Base-by-base conservation (phyloP, 164 flowering plant genomes). In the Amborella trichopoda region DNA sequence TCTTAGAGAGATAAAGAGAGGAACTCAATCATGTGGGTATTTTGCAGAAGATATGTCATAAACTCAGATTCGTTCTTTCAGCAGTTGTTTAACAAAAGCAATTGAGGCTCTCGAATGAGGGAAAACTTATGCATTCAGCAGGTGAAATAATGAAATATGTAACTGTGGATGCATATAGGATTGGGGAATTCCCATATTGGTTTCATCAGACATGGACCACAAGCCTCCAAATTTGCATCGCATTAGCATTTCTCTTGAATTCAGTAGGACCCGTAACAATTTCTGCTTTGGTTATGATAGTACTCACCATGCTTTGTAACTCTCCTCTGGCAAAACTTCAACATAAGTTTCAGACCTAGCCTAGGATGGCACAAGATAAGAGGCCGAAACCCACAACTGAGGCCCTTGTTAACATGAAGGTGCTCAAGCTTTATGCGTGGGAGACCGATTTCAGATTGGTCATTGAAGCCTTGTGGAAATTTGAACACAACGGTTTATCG, bases 71-170 rank as follows among this genome's bases (percentile, higher is more conserved):
- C 32, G 51, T 66, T 50, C 69, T 83, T 4, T 56, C 70, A 3
- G 80, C 83, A 26, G 86, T 81, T n/a, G 73, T 82, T 34, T 82
- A 73, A 26, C 46, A 42, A 67, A 82, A 82, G 61, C 88, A 69
- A 56, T 52, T 76, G 19, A 54, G 69, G 28, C 62, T 80, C 8
- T 78, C 94, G 0, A 80, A 64, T 56, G 49, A 60, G 28, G 72
- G 83, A 12, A 78, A 53, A 54, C 8, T 58, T 33, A 37, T 28
- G 2, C 74, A 80, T 50, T 80, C 94, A 2, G 38, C 64, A 6
- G 86, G 86, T n/a, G 71, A 83, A 57, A 73, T 83, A 34, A 64
- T 74, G 62, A 81, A 67, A 64, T 83, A 76, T 59, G 78, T 76
- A 6, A 71, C 72, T 0, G 76, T 69, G 1, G 89, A 83, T 67